Evolutionary conservation across 306 rosid species (phyloP), one percentile per base, ranked within the genome.

Genomic region (Cucumis melo): DNA sequence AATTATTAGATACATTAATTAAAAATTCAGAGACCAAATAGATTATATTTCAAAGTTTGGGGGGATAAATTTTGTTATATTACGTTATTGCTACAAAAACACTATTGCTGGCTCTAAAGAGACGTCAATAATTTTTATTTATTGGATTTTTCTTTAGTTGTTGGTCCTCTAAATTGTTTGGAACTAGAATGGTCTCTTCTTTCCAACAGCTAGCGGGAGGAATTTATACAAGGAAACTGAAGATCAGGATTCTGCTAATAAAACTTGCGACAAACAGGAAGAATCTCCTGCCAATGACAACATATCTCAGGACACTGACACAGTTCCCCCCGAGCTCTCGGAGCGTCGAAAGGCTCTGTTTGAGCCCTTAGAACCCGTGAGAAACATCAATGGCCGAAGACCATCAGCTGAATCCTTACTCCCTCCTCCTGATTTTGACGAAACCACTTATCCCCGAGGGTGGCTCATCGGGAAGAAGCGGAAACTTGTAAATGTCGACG

Each of bases 381-480:
- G 0, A 20, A 84, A 88, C 57, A 76, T 82, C 66, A 87, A 88
- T 68, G 93, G 90, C 20, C 84, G 75, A 63, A 82, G 89, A 57
- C 96, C 87, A 29, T 87, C 88, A 1, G 86, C 88, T 13, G 99
- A 95, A 83, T 89, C 96, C 54, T 81, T 95, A 59, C 97, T 95
- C 79, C 99, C 98, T 62, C 97, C 96, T 0, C 98, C 99, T 5
- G 99, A 95, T 73, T 92, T 95, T 72, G 97, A 95, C 27, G 80
- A 92, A 4, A 67, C 97, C 19, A 64, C 71, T 82, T 95, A 95
- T 83, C 98, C 97, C 16, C 84, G 85, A 62, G 99, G 99, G 11
- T 95, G 99, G 99, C 81, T 90, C 56, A 88, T 90, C 9, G 98
- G 97, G 15, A 95, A 95, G 88, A 95, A 90, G 83, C 85, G 99